Evolutionary conservation across 257 asterid genomes (phyloP), one percentile per base, ranked within the genome.

Genomic region (Lavandula angustifolia): DNA sequence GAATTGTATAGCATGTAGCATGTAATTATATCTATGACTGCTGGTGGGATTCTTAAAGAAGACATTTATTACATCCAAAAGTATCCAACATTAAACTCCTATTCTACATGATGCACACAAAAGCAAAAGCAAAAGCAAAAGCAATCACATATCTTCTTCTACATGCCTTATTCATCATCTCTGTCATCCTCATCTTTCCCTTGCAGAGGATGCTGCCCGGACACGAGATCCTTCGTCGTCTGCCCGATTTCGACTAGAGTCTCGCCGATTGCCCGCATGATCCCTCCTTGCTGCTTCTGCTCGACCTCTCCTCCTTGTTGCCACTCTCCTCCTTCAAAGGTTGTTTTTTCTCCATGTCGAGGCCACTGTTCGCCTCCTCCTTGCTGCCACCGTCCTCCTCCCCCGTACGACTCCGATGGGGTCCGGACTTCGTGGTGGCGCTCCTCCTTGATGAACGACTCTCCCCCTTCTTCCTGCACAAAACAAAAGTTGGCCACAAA

Each of bases 161-260:
- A 22, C 27, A 22, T 22, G 27, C 27, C 27, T 22, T 22, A 22
- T 22, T 22, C 27, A 22, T 7, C n/a, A 5, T 10, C 54, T 38
- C 52, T 37, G 3, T 10, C 38, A 48, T 59, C 11, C n/a, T 43
- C 38, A 5, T 32, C 67, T 9, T 18, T 17, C 14, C 9, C 22
- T 16, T 3, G 31, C 11, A 33, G 42, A 0, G 69, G 73, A 40
- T 50, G 40, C 33, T 63, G 84, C 0, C 98, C 98, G 0, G 64
- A 63, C 0, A 92, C 82, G 5, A 92, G 82, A 16, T 83, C 87
- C 70, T 77, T 87, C 0, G 96, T 82, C 0, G 92, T 87, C 67
- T 86, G 85, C 14, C 96, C 96, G 1, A 92, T 92, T 55, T 92
- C 98, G 3, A 73, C 81, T 79, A 88, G 7, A 77, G 96, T 92